Evolutionary conservation across 2,329 filamentous ascomycete genomes (phyloP).

Genomic region (Trichoderma arundinaceum): DNA sequence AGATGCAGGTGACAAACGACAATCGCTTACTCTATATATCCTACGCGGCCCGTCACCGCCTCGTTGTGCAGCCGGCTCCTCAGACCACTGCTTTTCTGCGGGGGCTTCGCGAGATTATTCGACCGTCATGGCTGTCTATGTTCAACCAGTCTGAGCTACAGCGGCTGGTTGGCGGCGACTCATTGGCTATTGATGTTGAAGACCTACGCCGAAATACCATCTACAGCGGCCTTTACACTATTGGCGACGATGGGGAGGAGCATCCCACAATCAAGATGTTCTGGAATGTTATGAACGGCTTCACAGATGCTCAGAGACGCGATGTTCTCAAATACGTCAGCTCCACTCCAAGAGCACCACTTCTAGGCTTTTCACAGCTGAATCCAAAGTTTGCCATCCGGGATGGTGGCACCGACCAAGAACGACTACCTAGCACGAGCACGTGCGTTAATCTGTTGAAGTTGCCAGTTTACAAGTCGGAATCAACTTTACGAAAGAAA

Average conservation of each 20-base stretch:
- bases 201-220: conserved; percentile 83
- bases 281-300: conserved; percentile 83
- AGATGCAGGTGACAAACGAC: conserved; percentile 82
- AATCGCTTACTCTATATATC: conserved; percentile 95
- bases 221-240: conserved; percentile 85
- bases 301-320: conserved; percentile 77
- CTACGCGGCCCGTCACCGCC: conserved; percentile 84
- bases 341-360: conserved; percentile 84
- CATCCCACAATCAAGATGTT: conserved; percentile 86
- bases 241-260: conserved; percentile 87
- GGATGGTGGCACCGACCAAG: conserved; percentile 65
- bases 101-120: conserved; percentile 85
- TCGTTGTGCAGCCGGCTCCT: conserved; percentile 77
- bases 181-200: conserved; percentile 81
- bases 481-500: conserved; percentile 73
- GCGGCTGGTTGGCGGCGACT: conserved; percentile 88
- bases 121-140: conserved; percentile 94
- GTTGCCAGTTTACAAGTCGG: conserved; percentile 77
- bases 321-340: conserved; percentile 96
- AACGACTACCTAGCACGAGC: conserved; percentile 88
- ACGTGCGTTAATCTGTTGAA: conserved; percentile 97
- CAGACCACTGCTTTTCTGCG: conserved; percentile 88
- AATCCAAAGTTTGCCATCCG: conserved; percentile 88
- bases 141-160: conserved; percentile 97
- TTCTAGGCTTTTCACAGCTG: conserved; percentile 86